Percentiles rank a stretch among this genome's conserved stretches.
Evolutionary conservation across 2,329 filamentous ascomycete species (phyloP).

Genomic region (Colletotrichum sp.): DNA sequence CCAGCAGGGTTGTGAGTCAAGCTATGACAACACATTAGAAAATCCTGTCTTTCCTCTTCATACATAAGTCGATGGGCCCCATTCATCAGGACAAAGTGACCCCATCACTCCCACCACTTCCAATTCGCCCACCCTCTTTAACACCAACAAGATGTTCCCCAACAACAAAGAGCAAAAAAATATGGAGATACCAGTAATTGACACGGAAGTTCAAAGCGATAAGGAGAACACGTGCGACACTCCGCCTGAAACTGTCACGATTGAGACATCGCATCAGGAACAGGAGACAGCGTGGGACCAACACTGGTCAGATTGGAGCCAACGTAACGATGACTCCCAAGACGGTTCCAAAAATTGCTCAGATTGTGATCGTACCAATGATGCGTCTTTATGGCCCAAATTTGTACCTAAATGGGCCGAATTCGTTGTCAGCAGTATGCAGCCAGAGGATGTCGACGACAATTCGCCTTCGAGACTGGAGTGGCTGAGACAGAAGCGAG

Average conservation of each 20-base stretch:
- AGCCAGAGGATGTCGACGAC: slow-evolving; percentile 33
- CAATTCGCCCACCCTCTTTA: not conserved
- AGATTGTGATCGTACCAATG: not conserved
- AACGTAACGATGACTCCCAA: slow-evolving; percentile 24
- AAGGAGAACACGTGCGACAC: not conserved
- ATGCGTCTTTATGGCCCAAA: not conserved
- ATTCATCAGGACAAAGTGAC: not conserved
- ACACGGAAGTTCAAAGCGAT: not conserved
- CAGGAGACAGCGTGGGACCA: not conserved
- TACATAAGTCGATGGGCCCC: not conserved
- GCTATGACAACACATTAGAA: not conserved
- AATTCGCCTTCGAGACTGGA: slow-evolving; percentile 46
- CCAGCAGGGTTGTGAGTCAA: not conserved
- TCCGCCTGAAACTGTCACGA: not conserved
- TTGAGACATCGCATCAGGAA: not conserved
- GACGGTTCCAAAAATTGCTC: slow-evolving; percentile 33
- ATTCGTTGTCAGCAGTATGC: not conserved
- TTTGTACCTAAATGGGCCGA: not conserved
- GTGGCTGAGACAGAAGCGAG: slow-evolving; percentile 46
- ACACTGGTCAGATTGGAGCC: not conserved
- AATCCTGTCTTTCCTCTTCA: not conserved
- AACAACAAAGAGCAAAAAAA: not conserved
- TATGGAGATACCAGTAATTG: not conserved
- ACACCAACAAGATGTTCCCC: not conserved
- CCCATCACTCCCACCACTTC: not conserved